Conservation (phyloP, 495 filamentous ascomycete genomes). For the Talaromyces ruber region DNA sequence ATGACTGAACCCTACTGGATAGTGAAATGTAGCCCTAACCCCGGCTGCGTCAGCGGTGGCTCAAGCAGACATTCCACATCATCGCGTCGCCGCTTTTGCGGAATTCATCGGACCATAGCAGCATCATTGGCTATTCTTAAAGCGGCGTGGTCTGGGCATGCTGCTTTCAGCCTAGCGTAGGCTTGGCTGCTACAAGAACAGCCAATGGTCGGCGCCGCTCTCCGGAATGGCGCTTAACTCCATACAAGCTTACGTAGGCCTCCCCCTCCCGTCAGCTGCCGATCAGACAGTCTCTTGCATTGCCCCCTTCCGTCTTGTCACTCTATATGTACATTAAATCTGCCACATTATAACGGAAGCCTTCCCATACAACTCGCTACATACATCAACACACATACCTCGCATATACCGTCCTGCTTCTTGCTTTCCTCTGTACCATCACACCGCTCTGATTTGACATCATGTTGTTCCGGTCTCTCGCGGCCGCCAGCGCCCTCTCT, state of each 20-base stretch:
- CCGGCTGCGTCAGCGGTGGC: neutral
- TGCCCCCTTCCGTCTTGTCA: neutral
- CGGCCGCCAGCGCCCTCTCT: slow-evolving; percentile 32
- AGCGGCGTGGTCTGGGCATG: neutral
- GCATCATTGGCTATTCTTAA: neutral
- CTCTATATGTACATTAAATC: neutral
- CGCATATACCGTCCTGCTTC: neutral
- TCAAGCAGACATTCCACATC: neutral
- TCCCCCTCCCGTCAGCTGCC: neutral
- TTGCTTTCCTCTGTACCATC: neutral
- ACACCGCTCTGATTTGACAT: slow-evolving; percentile 3
- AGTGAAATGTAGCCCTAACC: neutral
- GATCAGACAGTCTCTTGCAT: neutral
- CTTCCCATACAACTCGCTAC: no score
- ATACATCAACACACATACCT: neutral
- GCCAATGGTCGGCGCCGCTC: neutral
- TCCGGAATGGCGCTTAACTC: neutral
- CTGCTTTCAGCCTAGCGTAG: neutral
- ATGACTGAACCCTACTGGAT: no score
- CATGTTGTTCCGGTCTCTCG: slow-evolving; percentile 37
- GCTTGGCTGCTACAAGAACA: neutral
- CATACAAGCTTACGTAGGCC: slow-evolving; percentile 1
- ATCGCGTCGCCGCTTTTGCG: neutral
- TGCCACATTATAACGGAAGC: no score
- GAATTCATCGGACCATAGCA: neutral